Percentiles rank a stretch among this genome's conserved stretches.
Evolutionary conservation across 345 rosid species (phyloP).

Genomic region (Lagerstroemia speciosa): DNA sequence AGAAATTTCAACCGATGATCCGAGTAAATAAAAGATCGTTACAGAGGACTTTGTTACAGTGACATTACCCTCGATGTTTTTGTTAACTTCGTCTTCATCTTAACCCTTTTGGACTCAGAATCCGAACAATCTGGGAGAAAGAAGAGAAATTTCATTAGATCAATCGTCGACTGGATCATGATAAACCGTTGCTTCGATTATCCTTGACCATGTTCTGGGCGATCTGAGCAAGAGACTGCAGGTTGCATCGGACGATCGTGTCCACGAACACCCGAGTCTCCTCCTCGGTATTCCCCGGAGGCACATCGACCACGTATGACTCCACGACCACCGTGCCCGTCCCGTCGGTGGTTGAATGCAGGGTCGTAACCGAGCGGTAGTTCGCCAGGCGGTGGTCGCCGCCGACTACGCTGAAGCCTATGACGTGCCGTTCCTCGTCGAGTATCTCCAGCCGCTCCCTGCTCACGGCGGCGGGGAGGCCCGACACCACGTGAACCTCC

Average conservation of each 20-base stretch:
- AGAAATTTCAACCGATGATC: too few relatives aligned
- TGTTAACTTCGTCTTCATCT: too few relatives aligned
- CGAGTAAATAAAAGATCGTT: too few relatives aligned
- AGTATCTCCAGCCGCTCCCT: conserved; percentile 77
- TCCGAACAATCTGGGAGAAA: too few relatives aligned
- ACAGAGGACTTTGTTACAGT: too few relatives aligned
- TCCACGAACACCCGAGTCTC: conserved; percentile 75
- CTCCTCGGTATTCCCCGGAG: conserved; percentile 67
- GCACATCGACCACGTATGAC: conserved; percentile 84
- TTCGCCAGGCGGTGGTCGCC: conserved; percentile 77
- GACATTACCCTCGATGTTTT: too few relatives aligned
- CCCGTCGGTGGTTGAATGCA: conserved; percentile 38
- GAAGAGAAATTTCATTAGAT: neutral
- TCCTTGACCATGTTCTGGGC: conserved; percentile 42
- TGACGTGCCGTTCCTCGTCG: conserved; percentile 67
- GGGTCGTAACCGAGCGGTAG: conserved; percentile 75
- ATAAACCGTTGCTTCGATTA: neutral
- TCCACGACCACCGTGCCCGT: conserved; percentile 58
- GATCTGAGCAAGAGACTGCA: conserved; percentile 72
- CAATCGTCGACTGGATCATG: neutral
- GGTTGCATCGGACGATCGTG: conserved; percentile 78
- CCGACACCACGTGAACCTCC: conserved; percentile 72
- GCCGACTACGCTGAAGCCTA: too few relatives aligned
- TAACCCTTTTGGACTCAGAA: too few relatives aligned
- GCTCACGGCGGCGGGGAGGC: conserved; percentile 70